These are phyloP conservation scores for Selenicereus undatus DNA, from an alignment of 148 eudicot species.

Conservation along the genomic window DNA sequence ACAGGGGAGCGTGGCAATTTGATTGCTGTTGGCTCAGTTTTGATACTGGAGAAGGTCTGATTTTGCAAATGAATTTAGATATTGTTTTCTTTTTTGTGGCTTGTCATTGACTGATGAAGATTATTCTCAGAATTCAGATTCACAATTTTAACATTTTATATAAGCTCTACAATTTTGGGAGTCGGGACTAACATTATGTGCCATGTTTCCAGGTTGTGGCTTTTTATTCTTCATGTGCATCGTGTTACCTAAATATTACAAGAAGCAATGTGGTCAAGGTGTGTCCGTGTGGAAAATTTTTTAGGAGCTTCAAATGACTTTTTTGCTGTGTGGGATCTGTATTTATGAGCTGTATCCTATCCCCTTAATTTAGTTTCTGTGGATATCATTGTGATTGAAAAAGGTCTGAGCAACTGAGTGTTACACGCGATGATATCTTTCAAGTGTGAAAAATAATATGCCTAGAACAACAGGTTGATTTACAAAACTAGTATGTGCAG, in stretches of 20 bases:
- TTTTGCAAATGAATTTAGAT: background rate
- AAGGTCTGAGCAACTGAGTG: background rate
- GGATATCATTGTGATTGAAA: background rate
- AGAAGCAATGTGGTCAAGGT: conserved; percentile 70
- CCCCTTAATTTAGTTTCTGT: background rate
- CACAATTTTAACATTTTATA: background rate
- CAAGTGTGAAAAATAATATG: background rate
- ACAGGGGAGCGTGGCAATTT: conserved; percentile 48
- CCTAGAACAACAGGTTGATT: background rate
- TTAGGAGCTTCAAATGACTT: background rate
- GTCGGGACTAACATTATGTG: conserved; percentile 11
- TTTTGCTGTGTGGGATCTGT: background rate
- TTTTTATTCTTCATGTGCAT: conserved; percentile 49
- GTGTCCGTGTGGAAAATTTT: background rate
- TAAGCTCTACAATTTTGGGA: background rate
- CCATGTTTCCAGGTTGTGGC: conserved; percentile 58
- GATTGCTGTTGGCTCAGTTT: conserved; percentile 57
- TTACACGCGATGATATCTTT: background rate
- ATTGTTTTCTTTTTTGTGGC: background rate
- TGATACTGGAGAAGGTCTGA: conserved; percentile 69
- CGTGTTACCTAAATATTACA: conserved; percentile 66
- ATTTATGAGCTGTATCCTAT: background rate
- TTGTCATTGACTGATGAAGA: background rate
- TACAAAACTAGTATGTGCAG: background rate
- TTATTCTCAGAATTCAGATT: background rate